Conservation (phyloP, 345 rosid genomes). For the Lumnitzera littorea region DNA sequence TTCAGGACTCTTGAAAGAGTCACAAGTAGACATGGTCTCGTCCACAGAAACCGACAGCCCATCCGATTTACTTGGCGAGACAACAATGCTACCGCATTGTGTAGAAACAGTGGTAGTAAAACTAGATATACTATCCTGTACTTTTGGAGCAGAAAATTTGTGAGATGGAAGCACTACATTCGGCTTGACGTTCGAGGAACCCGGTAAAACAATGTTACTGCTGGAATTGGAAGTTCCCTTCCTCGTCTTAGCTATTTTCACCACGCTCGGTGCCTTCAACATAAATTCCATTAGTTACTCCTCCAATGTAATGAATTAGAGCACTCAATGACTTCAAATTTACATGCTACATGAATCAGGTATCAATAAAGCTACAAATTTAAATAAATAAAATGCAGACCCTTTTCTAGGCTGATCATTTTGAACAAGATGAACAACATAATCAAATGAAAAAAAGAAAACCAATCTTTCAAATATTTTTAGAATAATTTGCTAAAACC, state of each 20-base stretch:
- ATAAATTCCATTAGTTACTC: no score
- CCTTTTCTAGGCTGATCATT: no score
- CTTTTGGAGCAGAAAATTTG: constrained; percentile 23
- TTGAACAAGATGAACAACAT: no score
- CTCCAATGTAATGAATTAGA: no score
- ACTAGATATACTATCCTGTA: constrained; percentile 17
- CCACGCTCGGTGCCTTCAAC: constrained; percentile 42
- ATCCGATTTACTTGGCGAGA: constrained; percentile 59
- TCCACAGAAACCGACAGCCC: constrained; percentile 55
- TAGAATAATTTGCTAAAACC: no score
- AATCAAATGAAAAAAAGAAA: no score
- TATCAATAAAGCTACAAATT: no score
- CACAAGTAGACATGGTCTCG: constrained; percentile 71
- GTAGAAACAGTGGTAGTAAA: constrained; percentile 14
- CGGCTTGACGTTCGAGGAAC: constrained; percentile 23
- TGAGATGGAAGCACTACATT: constrained; percentile 24
- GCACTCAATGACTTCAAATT: constrained; percentile 3
- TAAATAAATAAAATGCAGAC: no score
- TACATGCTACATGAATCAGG: not conserved
- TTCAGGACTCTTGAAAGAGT: constrained; percentile 80
- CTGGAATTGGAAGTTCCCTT: constrained; percentile 30
- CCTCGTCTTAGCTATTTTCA: constrained; percentile 47
- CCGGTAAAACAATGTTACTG: constrained; percentile 15
- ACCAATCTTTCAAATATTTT: no score
- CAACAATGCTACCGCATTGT: constrained; percentile 21